Evolutionary conservation across 352 stramenopile species (phyloP), one percentile per base, ranked within the genome.

Genomic region (Saprolegnia parasitica): DNA sequence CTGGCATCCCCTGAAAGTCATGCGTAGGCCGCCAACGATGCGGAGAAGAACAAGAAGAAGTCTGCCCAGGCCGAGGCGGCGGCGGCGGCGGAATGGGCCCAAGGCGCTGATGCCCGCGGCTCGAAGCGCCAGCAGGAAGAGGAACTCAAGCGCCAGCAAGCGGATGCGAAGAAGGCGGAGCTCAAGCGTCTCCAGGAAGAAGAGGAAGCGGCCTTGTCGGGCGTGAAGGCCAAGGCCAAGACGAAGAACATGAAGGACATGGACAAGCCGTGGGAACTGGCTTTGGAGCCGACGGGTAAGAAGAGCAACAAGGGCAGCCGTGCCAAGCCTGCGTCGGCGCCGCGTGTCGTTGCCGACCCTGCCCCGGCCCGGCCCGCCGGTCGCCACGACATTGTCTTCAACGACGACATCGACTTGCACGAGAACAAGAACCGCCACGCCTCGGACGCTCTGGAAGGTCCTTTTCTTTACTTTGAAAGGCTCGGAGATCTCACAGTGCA

Each of bases 161-260:
- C 78, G 54, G 84, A 89, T 68, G 79, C 78, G 39, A 86, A 87
- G 65, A 89, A 89, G 74, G 80, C 77, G n/a, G 84, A 91, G 68
- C 78, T 88, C 61, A 83, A 89, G 74, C 82, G 80, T 60, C 52
- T 91, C 21, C 74, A 89, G 68, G 80, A 81, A 67, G 74, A 86
- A 52, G 84, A 91, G 70, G 84, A 91, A 55, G 75, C 84, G 61
- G 67, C 74, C 68, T 62, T 78, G 65, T 77, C 65, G 63, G 84
- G 67, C 68, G 26, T 74, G 24, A 83, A 88, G 73, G 77, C 88
- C 73, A 88, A 88, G 67, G 50, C 73, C 32, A 76, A 71, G 46
- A 66, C 81, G 63, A 91, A 88, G 73, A 78, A 78, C 52, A 86
- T 89, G 73, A 89, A 91, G 63, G 79, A 87, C 35, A 74, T 76